Evolutionary conservation across 768 basidiomycete genomes (phyloP).

Genomic region (Polyporus arcularius): DNA sequence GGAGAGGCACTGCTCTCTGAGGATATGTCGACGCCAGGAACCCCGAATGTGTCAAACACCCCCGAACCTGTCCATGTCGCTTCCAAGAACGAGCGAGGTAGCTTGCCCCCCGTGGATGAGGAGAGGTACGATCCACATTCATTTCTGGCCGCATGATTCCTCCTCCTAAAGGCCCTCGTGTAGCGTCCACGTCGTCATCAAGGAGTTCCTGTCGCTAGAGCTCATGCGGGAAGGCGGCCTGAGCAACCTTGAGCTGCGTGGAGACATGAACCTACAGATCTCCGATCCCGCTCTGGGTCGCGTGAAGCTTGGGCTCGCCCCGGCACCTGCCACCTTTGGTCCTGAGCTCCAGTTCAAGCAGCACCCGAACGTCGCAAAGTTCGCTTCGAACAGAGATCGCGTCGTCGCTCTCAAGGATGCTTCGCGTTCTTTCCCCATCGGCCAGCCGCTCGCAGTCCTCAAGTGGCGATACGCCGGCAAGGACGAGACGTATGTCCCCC

Average conservation of each 20-base stretch:
- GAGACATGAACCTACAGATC: slow-evolving; percentile 91
- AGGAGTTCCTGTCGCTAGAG: slow-evolving; percentile 79
- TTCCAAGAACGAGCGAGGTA: slow-evolving; percentile 56
- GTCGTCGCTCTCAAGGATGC: slow-evolving; percentile 84
- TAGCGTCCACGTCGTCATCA: slow-evolving; percentile 86
- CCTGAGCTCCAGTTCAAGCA: slow-evolving; percentile 92
- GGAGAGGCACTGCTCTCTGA: slow-evolving; percentile 66
- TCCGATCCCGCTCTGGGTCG: slow-evolving; percentile 73
- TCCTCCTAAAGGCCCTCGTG: background rate
- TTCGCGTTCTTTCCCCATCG: slow-evolving; percentile 81
- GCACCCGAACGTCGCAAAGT: slow-evolving; percentile 93
- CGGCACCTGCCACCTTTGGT: slow-evolving; percentile 57
- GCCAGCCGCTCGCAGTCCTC: slow-evolving; percentile 82
- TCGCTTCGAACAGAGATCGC: slow-evolving; percentile 64
- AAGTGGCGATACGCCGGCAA: slow-evolving; percentile 91
- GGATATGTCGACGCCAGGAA: slow-evolving; percentile 51
- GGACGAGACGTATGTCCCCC: slow-evolving; percentile 88
- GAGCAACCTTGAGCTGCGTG: slow-evolving; percentile 87
- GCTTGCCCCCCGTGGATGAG: slow-evolving; percentile 71
- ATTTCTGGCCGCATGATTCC: background rate
- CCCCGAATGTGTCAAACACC: slow-evolving; percentile 50
- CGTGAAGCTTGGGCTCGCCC: slow-evolving; percentile 65
- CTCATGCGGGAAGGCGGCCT: slow-evolving; percentile 91
- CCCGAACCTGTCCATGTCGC: slow-evolving; percentile 40
- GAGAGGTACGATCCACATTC: slow-evolving; percentile 57